Conservation (phyloP, 2,329 filamentous ascomycete genomes). For the Calonectria hongkongensis region DNA sequence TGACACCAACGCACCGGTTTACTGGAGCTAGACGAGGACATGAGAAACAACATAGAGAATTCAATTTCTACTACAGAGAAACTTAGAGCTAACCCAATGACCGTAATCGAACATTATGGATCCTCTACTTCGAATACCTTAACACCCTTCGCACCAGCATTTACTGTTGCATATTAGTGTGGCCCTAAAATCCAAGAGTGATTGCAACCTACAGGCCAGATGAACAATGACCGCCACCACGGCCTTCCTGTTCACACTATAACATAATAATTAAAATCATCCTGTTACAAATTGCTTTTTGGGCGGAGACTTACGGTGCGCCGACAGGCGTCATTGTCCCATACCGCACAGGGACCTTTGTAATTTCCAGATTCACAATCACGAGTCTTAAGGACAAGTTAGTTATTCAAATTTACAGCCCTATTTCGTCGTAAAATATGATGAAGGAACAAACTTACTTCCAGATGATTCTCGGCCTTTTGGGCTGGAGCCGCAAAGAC, state of each 20-base stretch:
- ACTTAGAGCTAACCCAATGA: background rate
- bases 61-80: background rate
- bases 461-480: background rate
- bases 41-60: background rate
- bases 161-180: background rate
- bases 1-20: background rate
- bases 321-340: background rate
- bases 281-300: background rate
- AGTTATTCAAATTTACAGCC: background rate
- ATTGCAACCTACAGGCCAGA: background rate
- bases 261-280: background rate
- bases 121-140: background rate
- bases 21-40: background rate
- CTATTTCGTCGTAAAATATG: background rate
- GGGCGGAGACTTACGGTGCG: background rate
- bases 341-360: background rate
- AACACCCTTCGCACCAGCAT: background rate
- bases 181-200: background rate
- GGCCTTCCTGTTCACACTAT: constrained; percentile 2
- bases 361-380: background rate
- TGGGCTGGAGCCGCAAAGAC: background rate
- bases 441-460: background rate
- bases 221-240: background rate
- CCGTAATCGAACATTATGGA: background rate
- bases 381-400: background rate